Base-by-base conservation (phyloP, 768 basidiomycete species). In the Phanerochaete sordida region DNA sequence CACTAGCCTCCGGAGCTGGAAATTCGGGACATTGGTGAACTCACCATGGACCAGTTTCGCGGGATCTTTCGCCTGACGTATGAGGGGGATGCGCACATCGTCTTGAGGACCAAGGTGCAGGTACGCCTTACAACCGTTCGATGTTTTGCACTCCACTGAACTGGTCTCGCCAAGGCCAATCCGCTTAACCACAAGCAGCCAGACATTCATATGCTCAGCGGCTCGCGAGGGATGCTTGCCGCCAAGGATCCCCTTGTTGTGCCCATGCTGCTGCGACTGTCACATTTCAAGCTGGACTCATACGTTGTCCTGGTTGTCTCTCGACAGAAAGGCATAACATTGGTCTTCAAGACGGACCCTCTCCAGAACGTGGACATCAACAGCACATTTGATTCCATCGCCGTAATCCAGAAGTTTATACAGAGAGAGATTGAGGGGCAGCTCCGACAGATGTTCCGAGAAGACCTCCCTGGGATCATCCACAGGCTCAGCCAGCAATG, bases 341-440 rank as follows among this genome's bases (percentile, higher is more conserved):
- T 99, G 56, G 97, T 98, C 26, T 99, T 99, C 85, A 98, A 98
- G 77, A 98, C 97, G 35, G 97, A 99, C 74, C 97, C 97, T 1
- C 82, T 99, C 39, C 95, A 99, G 75, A 92, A 93, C 65, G 95
- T 99, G 56, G 93, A 98, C 70, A 98, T 99, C 71, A 95, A 91
- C 74, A 91, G 90, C 72, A 98, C 95, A 2, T 99, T 99, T 68
- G 97, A 99, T 74, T 94, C 93, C 3, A 96, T 99, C 63, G 93
- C 92, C 48, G 95, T 98, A 64, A 97, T 99, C 53, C 92, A 98
- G 71, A 95, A 94, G 58, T 98, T 95, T 73, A 94, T 99, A 61
- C 97, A 98, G 72, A 85, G 87, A 59, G 96, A 98, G 76, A 98
- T 99, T 57, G 97, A 99, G 73, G 93, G 88, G 0, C 96, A 98